phyloP scores from a whole-genome alignment of 73 alveolate genomes.

The Paramecium caudatum region DNA sequence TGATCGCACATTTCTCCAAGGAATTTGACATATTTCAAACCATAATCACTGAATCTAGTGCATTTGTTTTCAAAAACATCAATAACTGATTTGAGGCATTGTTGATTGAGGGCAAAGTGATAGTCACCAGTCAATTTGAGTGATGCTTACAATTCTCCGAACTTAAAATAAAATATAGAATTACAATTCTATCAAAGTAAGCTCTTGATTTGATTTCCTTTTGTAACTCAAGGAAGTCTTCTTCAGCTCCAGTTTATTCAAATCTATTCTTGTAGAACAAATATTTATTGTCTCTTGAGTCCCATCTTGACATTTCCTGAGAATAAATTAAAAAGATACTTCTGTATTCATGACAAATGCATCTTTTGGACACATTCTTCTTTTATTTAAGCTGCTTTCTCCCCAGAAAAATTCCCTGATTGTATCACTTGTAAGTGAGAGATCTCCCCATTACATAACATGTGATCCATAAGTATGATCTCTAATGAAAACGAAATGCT shows the following conservation, averaged over 20 bases:
- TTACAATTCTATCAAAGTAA: constrained; percentile 41
- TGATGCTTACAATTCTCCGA: neutral
- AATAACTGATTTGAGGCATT: neutral
- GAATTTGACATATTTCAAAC: constrained; percentile 48
- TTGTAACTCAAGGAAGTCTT: constrained; percentile 46
- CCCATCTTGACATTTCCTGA: constrained; percentile 40
- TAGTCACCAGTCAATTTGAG: constrained; percentile 7
- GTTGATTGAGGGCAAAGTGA: neutral
- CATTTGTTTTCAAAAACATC: neutral
- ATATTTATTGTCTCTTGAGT: constrained; percentile 47
- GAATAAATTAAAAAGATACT: neutral
- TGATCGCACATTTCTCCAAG: constrained; percentile 37
- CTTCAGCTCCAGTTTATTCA: neutral
- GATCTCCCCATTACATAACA: constrained; percentile 94
- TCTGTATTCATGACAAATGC: neutral
- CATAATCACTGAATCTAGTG: neutral
- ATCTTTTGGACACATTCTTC: neutral
- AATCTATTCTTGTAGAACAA: constrained; percentile 8
- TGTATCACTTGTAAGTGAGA: constrained; percentile 84
- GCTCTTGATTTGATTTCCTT: constrained; percentile 58
- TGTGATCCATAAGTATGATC: constrained; percentile 84
- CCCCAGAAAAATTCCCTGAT: constrained; percentile 53
- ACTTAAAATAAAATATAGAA: neutral
- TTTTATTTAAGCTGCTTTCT: neutral
- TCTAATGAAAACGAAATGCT: constrained; percentile 85